Evolutionary conservation across 306 rosid species (phyloP), one percentile per base, ranked within the genome.

Genomic region (Prunus mume): DNA sequence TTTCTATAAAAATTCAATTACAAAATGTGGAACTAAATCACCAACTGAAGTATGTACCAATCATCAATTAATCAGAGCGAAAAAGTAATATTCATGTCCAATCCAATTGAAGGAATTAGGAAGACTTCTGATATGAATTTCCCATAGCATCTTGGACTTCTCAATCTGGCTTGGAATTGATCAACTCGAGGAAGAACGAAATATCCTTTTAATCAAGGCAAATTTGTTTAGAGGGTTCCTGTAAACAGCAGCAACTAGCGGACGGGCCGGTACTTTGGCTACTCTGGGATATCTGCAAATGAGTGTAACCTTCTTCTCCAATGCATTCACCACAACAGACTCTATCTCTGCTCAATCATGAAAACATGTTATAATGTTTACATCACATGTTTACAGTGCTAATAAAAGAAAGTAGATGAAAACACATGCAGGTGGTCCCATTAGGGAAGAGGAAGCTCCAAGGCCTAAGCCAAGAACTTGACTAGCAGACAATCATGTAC

Each of bases 221-320:
- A 81, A 52, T 82, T 85, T 90, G 51, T 87, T 84, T 4, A 87
- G 82, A 10, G 82, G 76, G 17, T 64, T 85, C 68, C 38, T 81
- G 57, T 55, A 50, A 24, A 82, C n/a, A 9, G 82, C 81, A 65
- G 86, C 65, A 66, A 90, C 81, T 77, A 85, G 83, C 50, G 57
- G 70, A 41, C 54, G 5, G 74, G 56, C 12, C 12, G 75, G 81
- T 13, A 82, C 75, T 78, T 84, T 71, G 41, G 80, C 82, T 69
- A 58, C 69, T 55, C 81, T 68, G 46, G 88, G 81, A 71, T 88
- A 77, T 81, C 77, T 86, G 77, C 88, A 85, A 20, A 89, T 83
- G 32, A 91, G 84, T 38, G 82, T 86, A 67, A 93, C 98, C 80
- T 85, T 86, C 89, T 91, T 91, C 46, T 91, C 97, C 83, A 87